phyloP scores from a whole-genome alignment of 2,329 filamentous ascomycete genomes.

The Alternaria consortialis region DNA sequence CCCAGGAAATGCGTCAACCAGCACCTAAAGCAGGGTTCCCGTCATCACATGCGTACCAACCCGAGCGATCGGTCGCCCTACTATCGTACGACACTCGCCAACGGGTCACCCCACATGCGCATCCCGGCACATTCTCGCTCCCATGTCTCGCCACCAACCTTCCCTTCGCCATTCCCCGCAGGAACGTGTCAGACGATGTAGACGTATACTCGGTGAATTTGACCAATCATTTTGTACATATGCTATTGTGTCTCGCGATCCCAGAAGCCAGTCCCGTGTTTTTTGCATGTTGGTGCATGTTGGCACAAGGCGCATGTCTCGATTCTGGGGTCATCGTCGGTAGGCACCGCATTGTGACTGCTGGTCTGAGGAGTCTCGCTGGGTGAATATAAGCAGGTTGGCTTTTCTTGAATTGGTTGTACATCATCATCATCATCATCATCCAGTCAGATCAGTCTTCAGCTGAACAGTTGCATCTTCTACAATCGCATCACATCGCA shows the following conservation, averaged over 20 bases:
- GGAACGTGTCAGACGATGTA: not conserved
- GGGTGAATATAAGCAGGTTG: not conserved
- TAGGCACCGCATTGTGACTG: not conserved
- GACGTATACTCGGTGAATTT: not conserved
- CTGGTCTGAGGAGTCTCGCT: not conserved
- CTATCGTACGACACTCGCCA: slow-evolving; percentile 12
- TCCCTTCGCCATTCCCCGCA: not conserved
- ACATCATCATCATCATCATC: not conserved
- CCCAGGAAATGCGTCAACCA: not conserved
- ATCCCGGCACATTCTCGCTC: slow-evolving; percentile 2
- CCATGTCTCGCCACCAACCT: slow-evolving; percentile 9
- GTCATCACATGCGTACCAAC: not conserved
- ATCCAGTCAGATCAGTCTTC: not conserved
- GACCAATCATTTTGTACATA: not conserved
- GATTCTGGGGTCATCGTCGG: not conserved
- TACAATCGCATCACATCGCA: not conserved
- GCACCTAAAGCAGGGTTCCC: not conserved
- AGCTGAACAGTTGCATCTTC: not conserved
- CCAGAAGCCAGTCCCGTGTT: not conserved
- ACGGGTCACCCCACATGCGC: slow-evolving; percentile 10
- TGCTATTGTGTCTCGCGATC: slow-evolving; percentile 1
- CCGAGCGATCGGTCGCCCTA: slow-evolving; percentile 2
- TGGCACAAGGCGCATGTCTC: not conserved
- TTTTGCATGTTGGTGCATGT: not conserved
- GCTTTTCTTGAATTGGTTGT: not conserved